Percentiles rank a stretch among this genome's conserved stretches.
These are phyloP conservation scores for Chamaecyparis obtusa DNA, from an alignment of 75 land plant genomes.

Conservation along the genomic window DNA sequence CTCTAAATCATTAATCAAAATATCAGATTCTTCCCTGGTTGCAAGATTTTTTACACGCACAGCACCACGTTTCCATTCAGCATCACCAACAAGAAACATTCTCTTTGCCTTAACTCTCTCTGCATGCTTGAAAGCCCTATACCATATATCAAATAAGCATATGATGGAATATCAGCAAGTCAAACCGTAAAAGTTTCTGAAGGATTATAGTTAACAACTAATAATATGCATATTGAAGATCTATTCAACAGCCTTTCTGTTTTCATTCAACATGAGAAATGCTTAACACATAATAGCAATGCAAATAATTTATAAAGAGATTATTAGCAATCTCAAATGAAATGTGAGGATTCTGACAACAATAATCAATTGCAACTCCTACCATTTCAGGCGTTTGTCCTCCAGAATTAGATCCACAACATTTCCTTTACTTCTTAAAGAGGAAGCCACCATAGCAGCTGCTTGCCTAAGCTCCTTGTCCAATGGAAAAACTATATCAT, in stretches of 20 bases:
- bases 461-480: constrained; percentile 67
- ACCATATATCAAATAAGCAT: neutral
- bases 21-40: constrained; percentile 65
- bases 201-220: neutral
- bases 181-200: neutral
- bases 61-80: constrained; percentile 81
- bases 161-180: neutral
- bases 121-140: constrained; percentile 93
- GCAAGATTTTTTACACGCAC: constrained; percentile 82
- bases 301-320: neutral
- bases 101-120: constrained; percentile 71
- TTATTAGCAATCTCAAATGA: neutral
- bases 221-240: neutral
- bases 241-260: neutral
- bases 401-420: constrained; percentile 83
- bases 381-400: constrained; percentile 84
- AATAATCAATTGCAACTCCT: constrained; percentile 2
- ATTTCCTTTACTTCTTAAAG: constrained; percentile 64
- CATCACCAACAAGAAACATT: constrained; percentile 69
- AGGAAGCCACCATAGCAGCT: constrained; percentile 66
- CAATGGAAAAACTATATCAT: constrained; percentile 71
- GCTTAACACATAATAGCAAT: neutral
- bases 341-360: neutral
- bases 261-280: neutral
- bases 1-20: constrained; percentile 64